Base-by-base conservation (phyloP, 2,329 filamentous ascomycete genomes). In the Tolypocladium nubicola region DNA sequence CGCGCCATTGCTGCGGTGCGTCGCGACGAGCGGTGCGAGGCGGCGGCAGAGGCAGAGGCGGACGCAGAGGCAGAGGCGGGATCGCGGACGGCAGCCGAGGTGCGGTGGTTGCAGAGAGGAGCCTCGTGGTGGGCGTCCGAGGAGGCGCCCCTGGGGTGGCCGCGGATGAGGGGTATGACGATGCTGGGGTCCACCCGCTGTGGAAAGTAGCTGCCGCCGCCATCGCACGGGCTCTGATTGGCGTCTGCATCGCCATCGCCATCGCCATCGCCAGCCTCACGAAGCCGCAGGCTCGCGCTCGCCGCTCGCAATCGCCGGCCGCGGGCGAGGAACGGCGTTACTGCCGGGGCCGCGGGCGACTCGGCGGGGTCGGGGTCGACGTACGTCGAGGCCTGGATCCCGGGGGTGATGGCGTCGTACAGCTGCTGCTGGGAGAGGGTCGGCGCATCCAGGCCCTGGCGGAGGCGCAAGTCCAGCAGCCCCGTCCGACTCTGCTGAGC, bases 1-100 rank as follows among this genome's bases (percentile, higher is more conserved):
- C 71, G 73, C 58, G 74, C 75, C 70, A 75, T 76, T 54, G 67
- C 55, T 69, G 69, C 58, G 67, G 23, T 7, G 40, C 30, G 16
- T 50, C 47, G 47, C 47, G 16, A 11, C 16, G 9, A 21, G 56
- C 56, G 40, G 54, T 52, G 47, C 26, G 45, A 16, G 43, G 40
- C 37, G 10, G 37, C 9, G 57, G 50, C 33, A n/a, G 58, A 7
- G 45, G 37, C n/a, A 6, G 30, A 39, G 35, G 41, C 47, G 16
- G 55, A 16, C 7, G 23, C 23, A 23, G 37, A n/a, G 26, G 40
- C 47, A 14, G 57, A 11, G 13, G 26, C 26, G 19, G 38, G 14
- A 30, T 39, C 53, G n/a, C 54, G 14, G 4, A 13, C 13, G 8
- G 33, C 19, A 14, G 43, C 43, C 41, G 54, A 35, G 19, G 37